Evolutionary conservation across 2,329 filamentous ascomycete species (phyloP), one percentile per base, ranked within the genome.

Genomic region (Laburnicola sp.): DNA sequence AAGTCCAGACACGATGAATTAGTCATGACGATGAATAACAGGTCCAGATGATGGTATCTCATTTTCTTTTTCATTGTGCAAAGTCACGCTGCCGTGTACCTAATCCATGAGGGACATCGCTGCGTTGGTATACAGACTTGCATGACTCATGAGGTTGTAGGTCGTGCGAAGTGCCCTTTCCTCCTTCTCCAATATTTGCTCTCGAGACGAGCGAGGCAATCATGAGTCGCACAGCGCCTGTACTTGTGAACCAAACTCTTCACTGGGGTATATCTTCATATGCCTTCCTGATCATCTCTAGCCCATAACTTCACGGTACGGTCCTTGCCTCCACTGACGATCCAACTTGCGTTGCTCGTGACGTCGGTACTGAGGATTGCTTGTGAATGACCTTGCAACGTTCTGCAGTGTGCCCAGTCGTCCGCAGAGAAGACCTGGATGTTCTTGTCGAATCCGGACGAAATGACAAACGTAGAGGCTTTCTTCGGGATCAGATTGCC

Each of bases 271-370:
- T 45, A 45, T 34, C 21, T 48, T 71, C 64, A 71, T 57, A 71
- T 63, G 34, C 69, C 69, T 50, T 63, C 53, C 32, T 69, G 64
- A 47, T 72, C 69, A 59, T 96, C 93, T 58, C 91, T 84, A 3
- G 90, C 90, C 94, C 94, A 99, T 2, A 99, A 79, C 78, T 99
- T 99, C 44, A 97, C 89, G 2, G 93, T 97, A 47, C 92, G 83
- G 74, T 99, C 94, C 69, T 96, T 90, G 2, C 94, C 92, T 60
- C 91, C 91, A 70, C 91, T 97, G 23, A 93, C 89, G 72, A 99
- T 96, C 90, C 91, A 99, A 68, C 81, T 87, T 6, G 86, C 89
- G 73, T 97, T 90, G 57, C 81, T 80, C 66, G 88, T 95, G 46
- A 96, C 85, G 75, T 99, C 94, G 9, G 91, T 88, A 61, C 91